Conservation (phyloP, 1,284 basidiomycete genomes). For the Leccinum proliferum region DNA sequence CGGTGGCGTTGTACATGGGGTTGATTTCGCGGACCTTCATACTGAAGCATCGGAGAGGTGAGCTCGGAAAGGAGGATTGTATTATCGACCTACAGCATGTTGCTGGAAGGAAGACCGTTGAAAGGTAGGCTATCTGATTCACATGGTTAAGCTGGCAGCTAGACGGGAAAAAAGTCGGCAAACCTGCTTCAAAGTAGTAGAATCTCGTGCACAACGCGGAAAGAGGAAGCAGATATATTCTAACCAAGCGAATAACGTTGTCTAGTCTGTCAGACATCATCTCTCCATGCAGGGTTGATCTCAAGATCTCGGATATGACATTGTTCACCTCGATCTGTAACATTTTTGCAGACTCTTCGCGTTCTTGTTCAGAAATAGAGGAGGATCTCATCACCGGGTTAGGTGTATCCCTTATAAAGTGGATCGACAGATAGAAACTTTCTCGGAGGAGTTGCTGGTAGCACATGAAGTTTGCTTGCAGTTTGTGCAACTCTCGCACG, state of each 20-base stretch:
- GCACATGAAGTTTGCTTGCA: conserved; percentile 48
- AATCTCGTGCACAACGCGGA: conserved; percentile 28
- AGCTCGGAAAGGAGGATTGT: background rate
- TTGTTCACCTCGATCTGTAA: conserved; percentile 39
- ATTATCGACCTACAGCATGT: conserved; percentile 32
- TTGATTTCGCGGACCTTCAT: conserved; percentile 20
- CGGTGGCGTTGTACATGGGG: background rate
- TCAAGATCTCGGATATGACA: conserved; percentile 42
- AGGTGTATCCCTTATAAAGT: conserved; percentile 41
- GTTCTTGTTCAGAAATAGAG: conserved; percentile 13
- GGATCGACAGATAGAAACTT: conserved; percentile 40
- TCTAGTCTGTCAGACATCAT: conserved; percentile 37
- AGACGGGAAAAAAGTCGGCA: background rate
- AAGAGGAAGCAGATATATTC: background rate
- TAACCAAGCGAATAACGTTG: conserved; percentile 44
- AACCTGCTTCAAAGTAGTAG: conserved; percentile 42
- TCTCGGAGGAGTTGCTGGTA: conserved; percentile 47
- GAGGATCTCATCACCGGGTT: conserved; percentile 37
- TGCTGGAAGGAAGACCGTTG: conserved; percentile 25
- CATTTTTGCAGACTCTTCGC: conserved; percentile 22
- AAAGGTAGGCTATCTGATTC: conserved; percentile 24
- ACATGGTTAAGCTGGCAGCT: background rate
- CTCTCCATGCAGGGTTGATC: conserved; percentile 36
- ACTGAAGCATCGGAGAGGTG: conserved; percentile 19
- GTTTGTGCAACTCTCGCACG: conserved; percentile 44